Evolutionary conservation across 2,329 filamentous ascomycete genomes (phyloP).

Genomic region (Trichophyton benhamiae): DNA sequence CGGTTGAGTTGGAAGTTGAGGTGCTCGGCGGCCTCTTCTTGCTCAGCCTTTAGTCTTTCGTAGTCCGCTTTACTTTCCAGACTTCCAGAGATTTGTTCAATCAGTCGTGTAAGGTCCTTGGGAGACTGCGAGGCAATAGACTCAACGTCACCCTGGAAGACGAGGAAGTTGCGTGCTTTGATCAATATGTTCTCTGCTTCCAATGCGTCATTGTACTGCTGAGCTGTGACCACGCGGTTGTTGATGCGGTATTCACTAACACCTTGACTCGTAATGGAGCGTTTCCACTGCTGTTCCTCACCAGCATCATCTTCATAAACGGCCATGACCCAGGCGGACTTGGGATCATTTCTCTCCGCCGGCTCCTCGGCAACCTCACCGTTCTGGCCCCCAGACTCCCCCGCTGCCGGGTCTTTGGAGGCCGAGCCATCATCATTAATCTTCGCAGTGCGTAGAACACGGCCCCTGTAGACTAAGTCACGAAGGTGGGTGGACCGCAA

Average conservation of each 20-base stretch:
- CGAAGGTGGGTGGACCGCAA: conserved; percentile 85
- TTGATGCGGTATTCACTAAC: conserved; percentile 96
- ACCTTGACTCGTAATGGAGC: conserved; percentile 76
- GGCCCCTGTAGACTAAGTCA: conserved; percentile 90
- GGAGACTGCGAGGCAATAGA: conserved; percentile 91
- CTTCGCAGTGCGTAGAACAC: conserved; percentile 80
- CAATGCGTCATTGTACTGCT: conserved; percentile 84
- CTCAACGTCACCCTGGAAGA: conserved; percentile 97
- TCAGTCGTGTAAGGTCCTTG: conserved; percentile 80
- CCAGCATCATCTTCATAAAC: conserved; percentile 97
- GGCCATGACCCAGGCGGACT: conserved; percentile 97
- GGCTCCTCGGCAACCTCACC: conserved; percentile 50
- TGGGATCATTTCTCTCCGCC: conserved; percentile 61
- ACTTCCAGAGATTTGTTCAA: conserved; percentile 96
- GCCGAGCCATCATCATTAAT: conserved; percentile 85
- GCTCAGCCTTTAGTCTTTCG: conserved; percentile 73
- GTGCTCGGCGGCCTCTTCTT: conserved; percentile 76
- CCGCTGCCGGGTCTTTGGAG: conserved; percentile 43
- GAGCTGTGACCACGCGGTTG: conserved; percentile 72
- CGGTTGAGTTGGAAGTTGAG: conserved; percentile 79
- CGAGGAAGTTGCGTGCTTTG: conserved; percentile 93
- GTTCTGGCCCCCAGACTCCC: conserved; percentile 49
- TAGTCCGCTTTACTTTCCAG: conserved; percentile 91
- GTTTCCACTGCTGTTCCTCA: conserved; percentile 91
- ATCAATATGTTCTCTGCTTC: conserved; percentile 94